These are phyloP conservation scores for Fragilaria crotonensis DNA, from an alignment of 108 stramenopile species.

Conservation along the genomic window DNA sequence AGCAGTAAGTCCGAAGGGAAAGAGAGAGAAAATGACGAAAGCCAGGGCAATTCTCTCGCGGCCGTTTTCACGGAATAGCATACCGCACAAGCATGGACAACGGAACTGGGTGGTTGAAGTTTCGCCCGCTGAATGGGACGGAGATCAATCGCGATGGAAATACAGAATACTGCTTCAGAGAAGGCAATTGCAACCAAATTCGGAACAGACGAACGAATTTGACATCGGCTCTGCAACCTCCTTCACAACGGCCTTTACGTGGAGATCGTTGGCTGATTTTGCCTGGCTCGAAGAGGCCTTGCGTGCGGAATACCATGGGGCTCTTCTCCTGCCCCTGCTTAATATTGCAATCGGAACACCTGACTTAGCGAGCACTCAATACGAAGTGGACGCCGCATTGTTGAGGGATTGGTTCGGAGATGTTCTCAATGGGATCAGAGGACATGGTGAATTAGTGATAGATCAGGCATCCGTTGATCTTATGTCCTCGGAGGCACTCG, in stretches of 20 bases:
- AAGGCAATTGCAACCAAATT: neutral
- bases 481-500: conserved; percentile 61
- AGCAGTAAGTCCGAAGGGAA: too few relatives aligned
- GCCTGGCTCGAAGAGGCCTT: conserved; percentile 70
- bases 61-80: neutral
- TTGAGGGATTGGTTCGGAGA: conserved; percentile 70
- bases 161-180: conserved; percentile 26
- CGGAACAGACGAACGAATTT: neutral
- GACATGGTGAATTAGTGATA: conserved; percentile 60
- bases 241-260: conserved; percentile 38
- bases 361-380: conserved; percentile 15
- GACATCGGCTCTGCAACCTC: conserved; percentile 11
- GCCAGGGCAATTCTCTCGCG: too few relatives aligned
- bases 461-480: conserved; percentile 20
- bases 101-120: conserved; percentile 40
- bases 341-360: conserved; percentile 41
- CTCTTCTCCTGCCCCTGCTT: conserved; percentile 50
- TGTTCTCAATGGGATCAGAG: conserved; percentile 70
- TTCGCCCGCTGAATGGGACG: conserved; percentile 37
- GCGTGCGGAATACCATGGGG: conserved; percentile 62
- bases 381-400: conserved; percentile 35
- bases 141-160: conserved; percentile 33
- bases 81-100: conserved; percentile 1
- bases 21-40: too few relatives aligned
- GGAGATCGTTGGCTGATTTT: conserved; percentile 63